Base-by-base conservation (phyloP, 2,329 filamentous ascomycete genomes). In the Penicillium sp. region DNA sequence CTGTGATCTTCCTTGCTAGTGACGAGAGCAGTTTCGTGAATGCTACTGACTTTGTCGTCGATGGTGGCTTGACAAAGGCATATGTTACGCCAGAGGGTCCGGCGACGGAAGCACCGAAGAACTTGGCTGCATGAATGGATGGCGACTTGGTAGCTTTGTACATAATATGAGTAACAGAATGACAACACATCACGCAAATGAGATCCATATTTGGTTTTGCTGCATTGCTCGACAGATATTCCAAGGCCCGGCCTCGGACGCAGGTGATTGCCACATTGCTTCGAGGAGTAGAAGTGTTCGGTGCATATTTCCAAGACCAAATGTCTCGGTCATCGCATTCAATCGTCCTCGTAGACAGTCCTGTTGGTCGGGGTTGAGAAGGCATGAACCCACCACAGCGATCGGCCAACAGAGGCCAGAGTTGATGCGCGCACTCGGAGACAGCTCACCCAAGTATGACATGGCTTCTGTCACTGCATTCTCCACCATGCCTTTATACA, bases 11-110 rank as follows among this genome's bases (percentile, higher is more conserved):
- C 78, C 76, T 96, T 57, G 91, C 91, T 10, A 91, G 87, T 61
- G 91, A 96, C 64, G 91, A 96, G 79, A 86, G 87, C 67, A 90
- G 88, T 78, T 96, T 95, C 66, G 88, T 96, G 66, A 95, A 93
- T 61, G 91, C 89, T 9, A 88, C 85, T 56, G 94, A 97, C 71
- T 96, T 97, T 77, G 88, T 96, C 5, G 91, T 97, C 25, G 94
- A 99, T 68, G 94, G 94, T 55, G 93, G 93, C 54, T 90, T 97
- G 89, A 92, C 86, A 66, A 96, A 79, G 75, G 89, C 91, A 34
- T 97, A 97, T 74, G 82, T 85, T 41, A 86, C 83, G 3, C 80
- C 82, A n/a, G 80, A 85, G 60, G 83, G 82, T 15, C 79, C 81
- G 1, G 72, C 83, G 4, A 77, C 81, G 5, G 68, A 75, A 60